These are phyloP conservation scores for Oryza nivara DNA, from an alignment of 176 grass and related monocot genomes.

Conservation along the genomic window DNA sequence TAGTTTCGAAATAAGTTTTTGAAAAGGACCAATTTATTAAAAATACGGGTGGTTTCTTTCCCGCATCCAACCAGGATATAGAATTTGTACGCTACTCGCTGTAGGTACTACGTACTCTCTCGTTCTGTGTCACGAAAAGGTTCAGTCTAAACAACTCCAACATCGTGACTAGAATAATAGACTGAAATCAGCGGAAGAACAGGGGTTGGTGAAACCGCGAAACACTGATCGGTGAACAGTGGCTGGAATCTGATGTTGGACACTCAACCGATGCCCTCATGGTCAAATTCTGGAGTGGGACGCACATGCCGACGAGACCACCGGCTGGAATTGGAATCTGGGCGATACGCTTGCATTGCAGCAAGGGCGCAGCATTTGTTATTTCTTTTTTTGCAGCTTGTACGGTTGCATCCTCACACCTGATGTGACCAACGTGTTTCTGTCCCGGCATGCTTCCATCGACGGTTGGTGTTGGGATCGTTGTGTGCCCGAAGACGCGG, in stretches of 20 bases:
- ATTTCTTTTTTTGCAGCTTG: neutral
- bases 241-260: neutral
- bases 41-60: neutral
- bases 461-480: neutral
- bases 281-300: neutral
- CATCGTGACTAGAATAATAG: neutral
- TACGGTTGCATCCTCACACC: neutral
- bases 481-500: neutral
- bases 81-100: neutral
- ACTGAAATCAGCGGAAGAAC: neutral
- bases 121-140: neutral
- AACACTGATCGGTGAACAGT: neutral
- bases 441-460: too few species aligned
- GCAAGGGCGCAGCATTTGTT: neutral
- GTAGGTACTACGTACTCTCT: neutral
- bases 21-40: too few species aligned
- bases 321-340: neutral
- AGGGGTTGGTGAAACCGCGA: neutral
- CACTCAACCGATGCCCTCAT: neutral
- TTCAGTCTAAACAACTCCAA: conserved; percentile 20
- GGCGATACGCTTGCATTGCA: neutral
- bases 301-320: neutral
- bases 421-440: neutral
- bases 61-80: neutral
- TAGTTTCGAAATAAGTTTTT: too few species aligned